These are phyloP conservation scores for Blastocystis sp. DNA, from an alignment of 352 stramenopile genomes.

Conservation along the genomic window DNA sequence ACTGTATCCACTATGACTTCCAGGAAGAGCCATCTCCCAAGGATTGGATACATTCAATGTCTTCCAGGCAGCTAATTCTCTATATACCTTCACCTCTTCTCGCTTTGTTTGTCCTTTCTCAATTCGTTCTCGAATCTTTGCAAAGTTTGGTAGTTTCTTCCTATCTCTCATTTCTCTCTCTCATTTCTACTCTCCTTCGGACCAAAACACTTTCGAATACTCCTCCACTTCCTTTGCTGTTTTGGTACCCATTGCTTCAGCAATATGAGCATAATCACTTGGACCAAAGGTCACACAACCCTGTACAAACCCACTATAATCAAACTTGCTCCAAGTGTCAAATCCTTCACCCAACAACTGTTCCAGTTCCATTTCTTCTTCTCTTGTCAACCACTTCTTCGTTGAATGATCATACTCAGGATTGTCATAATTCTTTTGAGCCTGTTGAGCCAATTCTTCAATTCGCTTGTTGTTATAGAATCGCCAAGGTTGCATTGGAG, in stretches of 20 bases:
- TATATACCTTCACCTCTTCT: conserved; percentile 68
- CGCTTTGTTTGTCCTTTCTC: conserved; percentile 72
- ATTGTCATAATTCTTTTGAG: conserved; percentile 68
- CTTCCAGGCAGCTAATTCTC: not conserved
- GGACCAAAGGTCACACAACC: conserved; percentile 82
- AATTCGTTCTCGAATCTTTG: conserved; percentile 70
- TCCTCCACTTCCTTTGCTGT: conserved; percentile 67
- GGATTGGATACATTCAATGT: not conserved
- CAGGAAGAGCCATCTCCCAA: not conserved
- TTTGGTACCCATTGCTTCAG: conserved; percentile 71
- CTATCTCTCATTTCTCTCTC: conserved; percentile 65
- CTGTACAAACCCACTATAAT: conserved; percentile 85
- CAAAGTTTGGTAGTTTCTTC: conserved; percentile 67
- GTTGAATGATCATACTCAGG: not conserved
- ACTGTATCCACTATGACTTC: not conserved
- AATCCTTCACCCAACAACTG: conserved; percentile 82
- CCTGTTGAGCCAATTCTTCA: conserved; percentile 69
- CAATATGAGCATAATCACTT: conserved; percentile 81
- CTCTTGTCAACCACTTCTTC: conserved; percentile 69
- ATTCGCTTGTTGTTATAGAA: conserved; percentile 74
- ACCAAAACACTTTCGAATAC: conserved; percentile 75
- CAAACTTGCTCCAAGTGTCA: conserved; percentile 76
- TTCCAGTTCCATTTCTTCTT: conserved; percentile 82
- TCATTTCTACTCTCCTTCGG: conserved; percentile 59
- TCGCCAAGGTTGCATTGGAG: not conserved